Base-by-base conservation (phyloP, 2,329 filamentous ascomycete species). In the Phialophora expanda region DNA sequence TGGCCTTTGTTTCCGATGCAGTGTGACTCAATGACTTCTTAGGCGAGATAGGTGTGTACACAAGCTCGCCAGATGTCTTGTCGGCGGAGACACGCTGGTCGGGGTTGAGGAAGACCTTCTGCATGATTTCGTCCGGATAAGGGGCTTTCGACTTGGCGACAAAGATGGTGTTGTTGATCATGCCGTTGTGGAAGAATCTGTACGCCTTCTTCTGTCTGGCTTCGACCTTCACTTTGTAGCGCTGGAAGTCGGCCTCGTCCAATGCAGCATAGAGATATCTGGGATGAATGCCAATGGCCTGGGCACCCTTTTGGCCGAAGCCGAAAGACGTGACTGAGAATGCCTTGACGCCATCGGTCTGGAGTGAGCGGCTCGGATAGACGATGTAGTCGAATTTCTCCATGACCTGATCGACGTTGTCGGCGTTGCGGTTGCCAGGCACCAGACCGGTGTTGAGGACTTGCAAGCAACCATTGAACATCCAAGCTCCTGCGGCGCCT, bases 261-360 rank as follows among this genome's bases (percentile, higher is more conserved):
- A 99, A 90, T n/a, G 92, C 90, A 56, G 95, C 95, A 74, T 90
- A 99, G 65, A 99, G 87, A 80, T 98, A 99, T 81, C 91, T 94
- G 76, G 96, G 92, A 78, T 99, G 95, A 60, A 99, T 90, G 84
- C 94, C 95, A 75, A 99, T 96, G 51, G 91, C 94, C 80, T 99
- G 96, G 28, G 95, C 92, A 76, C 95, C 95, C 87, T 99, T 99
- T 81, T 99, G 95, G 73, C 95, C 95, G 84, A 99, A 99, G 80
- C 95, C 95, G 79, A 99, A 99, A 0, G 96, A 99, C 6, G 96
- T 99, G 70, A 99, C 92, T 0, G 93, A 97, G 86, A 99, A 98
- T 14, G 95, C 96, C 83, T 98, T 99, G 84, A 99, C 86, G 70
- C 95, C 95, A 75, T 99, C 95, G 7, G 95, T 99, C 83, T 99